phyloP scores from a whole-genome alignment of 345 rosid genomes.

The Gossypium herbaceum region DNA sequence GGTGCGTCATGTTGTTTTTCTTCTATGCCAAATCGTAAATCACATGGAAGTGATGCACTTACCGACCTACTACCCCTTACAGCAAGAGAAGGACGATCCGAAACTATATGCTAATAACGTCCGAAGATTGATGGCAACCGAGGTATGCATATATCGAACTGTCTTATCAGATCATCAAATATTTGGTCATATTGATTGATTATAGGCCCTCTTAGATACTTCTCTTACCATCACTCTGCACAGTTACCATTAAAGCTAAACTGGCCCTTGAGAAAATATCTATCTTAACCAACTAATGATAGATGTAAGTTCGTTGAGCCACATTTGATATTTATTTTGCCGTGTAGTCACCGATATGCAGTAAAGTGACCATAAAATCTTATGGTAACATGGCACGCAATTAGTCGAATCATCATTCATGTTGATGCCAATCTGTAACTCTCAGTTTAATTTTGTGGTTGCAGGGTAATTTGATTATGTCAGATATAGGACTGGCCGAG shows the following conservation, averaged over 20 bases:
- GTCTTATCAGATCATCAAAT: background rate
- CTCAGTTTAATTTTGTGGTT: constrained; percentile 20
- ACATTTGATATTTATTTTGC: background rate
- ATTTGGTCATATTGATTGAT: background rate
- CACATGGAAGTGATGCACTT: constrained; percentile 70
- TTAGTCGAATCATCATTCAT: background rate
- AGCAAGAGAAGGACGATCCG: constrained; percentile 84
- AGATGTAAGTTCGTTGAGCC: too few relatives aligned
- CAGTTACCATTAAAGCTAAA: background rate
- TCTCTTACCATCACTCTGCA: background rate
- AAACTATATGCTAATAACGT: constrained; percentile 84
- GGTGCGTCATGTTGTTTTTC: constrained; percentile 82
- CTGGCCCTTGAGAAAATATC: background rate
- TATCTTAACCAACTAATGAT: background rate
- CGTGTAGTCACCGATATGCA: background rate
- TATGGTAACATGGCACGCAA: background rate
- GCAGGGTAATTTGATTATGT: constrained; percentile 77
- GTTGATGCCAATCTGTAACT: background rate
- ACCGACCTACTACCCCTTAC: constrained; percentile 84
- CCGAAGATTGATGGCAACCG: constrained; percentile 76
- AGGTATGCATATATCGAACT: constrained; percentile 44
- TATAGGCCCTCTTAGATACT: background rate
- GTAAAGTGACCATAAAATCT: background rate
- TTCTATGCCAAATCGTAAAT: constrained; percentile 83
- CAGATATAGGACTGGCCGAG: constrained; percentile 92